A percentile compares a stretch with the other conserved stretches of the same genome.
Evolutionary conservation across 2,329 filamentous ascomycete genomes (phyloP).

Genomic region (Didymella pomorum): DNA sequence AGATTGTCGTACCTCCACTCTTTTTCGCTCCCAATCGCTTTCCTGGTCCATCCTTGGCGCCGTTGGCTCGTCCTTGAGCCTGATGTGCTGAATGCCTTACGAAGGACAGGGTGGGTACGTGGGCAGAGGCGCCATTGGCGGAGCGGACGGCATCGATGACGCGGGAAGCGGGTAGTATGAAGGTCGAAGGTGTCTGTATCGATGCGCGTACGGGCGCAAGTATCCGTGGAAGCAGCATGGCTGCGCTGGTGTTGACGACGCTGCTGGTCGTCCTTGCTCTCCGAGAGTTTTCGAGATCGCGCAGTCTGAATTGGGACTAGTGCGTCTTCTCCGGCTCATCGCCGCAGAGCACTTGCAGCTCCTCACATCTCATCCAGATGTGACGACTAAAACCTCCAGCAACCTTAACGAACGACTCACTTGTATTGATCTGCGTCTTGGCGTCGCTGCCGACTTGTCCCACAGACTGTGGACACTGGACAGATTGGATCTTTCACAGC

Average conservation of each 20-base stretch:
- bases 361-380: neutral
- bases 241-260: slow-evolving; percentile 32
- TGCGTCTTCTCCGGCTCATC: neutral
- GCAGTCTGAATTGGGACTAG: slow-evolving; percentile 14
- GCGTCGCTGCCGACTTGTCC: no score
- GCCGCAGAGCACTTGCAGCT: neutral
- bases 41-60: slow-evolving; percentile 72
- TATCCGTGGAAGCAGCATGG: slow-evolving; percentile 53
- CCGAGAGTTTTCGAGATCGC: slow-evolving; percentile 40
- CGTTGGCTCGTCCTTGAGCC: slow-evolving; percentile 72
- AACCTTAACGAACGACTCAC: neutral
- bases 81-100: slow-evolving; percentile 70
- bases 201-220: slow-evolving; percentile 48
- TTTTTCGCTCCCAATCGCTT: slow-evolving; percentile 97
- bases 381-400: neutral
- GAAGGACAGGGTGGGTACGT: slow-evolving; percentile 52
- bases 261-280: slow-evolving; percentile 17
- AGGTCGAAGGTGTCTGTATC: slow-evolving; percentile 30
- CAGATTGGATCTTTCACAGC: neutral
- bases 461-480: neutral
- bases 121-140: slow-evolving; percentile 43
- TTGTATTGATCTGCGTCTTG: neutral
- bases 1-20: slow-evolving; percentile 70
- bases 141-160: slow-evolving; percentile 43
- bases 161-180: slow-evolving; percentile 37